Base-by-base conservation (phyloP, 2,329 filamentous ascomycete species). In the Ophiostoma australiae region DNA sequence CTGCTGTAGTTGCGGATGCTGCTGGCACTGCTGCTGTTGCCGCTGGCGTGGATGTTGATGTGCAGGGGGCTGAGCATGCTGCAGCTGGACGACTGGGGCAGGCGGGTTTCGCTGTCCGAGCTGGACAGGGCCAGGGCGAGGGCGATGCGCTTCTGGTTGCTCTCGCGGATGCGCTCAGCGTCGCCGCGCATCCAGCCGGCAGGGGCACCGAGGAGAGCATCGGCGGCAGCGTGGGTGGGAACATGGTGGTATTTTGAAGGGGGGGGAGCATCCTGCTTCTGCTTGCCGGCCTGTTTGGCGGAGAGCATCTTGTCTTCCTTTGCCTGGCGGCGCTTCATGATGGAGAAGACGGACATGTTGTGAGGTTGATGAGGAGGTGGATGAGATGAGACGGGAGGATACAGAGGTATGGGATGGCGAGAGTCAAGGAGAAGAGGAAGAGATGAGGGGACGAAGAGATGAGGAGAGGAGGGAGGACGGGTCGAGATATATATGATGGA, bases 221-320 rank as follows among this genome's bases (percentile, higher is more conserved):
- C 87, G 15, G 81, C 77, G 66, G 85, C 86, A 37, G 87, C 87
- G 76, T 90, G 88, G 17, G 81, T 88, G n/a, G 87, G 86, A 27
- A 87, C 78, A 76, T 90, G 87, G 69, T 80, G 84, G 78, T 90
- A 89, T 15, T 84, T 81, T n/a, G 79, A 13, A 15, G 67, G 73
- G 17, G 66, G 55, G 7, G 70, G 20, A 37, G 35, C n/a, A 70
- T 81, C 81, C 61, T 79, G 76, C 69, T 84, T 82, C 55, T 82
- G 78, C 74, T 84, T 82, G 74, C 84, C 83, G 61, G 79, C 81
- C 72, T 82, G 76, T 75, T 85, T 84, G 63, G 81, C 80, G 55
- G 81, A 84, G 72, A 84, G 23, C 6, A 35, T 23, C 33, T 72
- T 72, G 69, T 44, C 58, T 4, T 87, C 83, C 77, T 88, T 87